Evolutionary conservation across 345 rosid genomes (phyloP).

Genomic region (Murraya koenigii): DNA sequence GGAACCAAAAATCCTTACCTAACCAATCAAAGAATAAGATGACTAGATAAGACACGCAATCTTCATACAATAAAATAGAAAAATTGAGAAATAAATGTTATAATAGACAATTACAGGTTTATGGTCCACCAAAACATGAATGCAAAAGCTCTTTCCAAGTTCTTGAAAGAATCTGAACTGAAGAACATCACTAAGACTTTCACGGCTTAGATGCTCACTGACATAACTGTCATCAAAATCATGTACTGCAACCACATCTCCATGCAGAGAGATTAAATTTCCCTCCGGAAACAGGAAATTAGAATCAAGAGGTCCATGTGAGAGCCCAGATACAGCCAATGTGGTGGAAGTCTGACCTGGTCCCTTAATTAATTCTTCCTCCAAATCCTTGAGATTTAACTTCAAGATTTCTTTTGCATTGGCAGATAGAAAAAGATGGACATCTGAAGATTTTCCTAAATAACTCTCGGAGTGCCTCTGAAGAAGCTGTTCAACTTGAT

Average conservation of each 20-base stretch:
- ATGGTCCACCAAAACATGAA: slow-evolving; percentile 49
- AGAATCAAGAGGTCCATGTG: slow-evolving; percentile 28
- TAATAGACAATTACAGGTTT: slow-evolving; percentile 46
- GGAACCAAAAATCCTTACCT: slow-evolving; percentile 68
- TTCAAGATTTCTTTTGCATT: slow-evolving; percentile 36
- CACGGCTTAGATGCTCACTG: slow-evolving; percentile 20
- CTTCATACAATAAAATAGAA: slow-evolving; percentile 14
- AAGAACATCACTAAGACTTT: slow-evolving; percentile 22
- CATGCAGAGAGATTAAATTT: slow-evolving; percentile 47
- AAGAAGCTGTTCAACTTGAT: slow-evolving; percentile 25
- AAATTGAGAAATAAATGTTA: neutral
- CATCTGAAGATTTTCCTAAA: slow-evolving; percentile 42
- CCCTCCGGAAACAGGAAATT: slow-evolving; percentile 57
- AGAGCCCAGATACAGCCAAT: slow-evolving; percentile 13
- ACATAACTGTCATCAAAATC: slow-evolving; percentile 27
- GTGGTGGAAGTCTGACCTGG: slow-evolving; percentile 25
- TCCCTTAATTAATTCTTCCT: slow-evolving; percentile 23
- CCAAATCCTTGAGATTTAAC: slow-evolving; percentile 35
- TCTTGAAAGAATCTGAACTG: slow-evolving; percentile 24
- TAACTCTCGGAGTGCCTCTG: slow-evolving; percentile 11
- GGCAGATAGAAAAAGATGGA: slow-evolving; percentile 48
- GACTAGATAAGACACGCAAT: slow-evolving; percentile 14
- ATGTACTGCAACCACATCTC: slow-evolving; percentile 55
- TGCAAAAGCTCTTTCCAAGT: slow-evolving; percentile 30
- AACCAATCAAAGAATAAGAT: slow-evolving; percentile 17